Evolutionary conservation across 208 protist genomes (phyloP).

Genomic region (Trichomonas gallinae): DNA sequence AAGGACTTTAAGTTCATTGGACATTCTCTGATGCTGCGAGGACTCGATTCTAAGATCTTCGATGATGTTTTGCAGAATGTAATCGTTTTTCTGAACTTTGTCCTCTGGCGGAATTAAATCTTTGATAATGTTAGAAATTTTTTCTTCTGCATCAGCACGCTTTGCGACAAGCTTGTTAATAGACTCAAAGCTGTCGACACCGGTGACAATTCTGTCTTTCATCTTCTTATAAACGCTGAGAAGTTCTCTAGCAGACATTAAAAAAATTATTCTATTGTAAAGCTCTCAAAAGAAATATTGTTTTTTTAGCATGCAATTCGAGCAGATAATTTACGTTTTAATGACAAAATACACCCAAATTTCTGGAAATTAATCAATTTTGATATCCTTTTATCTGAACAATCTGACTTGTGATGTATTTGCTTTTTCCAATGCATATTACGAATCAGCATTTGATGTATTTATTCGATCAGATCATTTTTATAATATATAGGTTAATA

Average conservation of each 20-base stretch:
- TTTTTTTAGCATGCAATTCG: too few species aligned
- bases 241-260: background rate
- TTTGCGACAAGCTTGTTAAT: background rate
- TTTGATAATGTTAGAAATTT: background rate
- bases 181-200: background rate
- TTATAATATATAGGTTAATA: too few species aligned
- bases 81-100: background rate
- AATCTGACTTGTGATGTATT: too few species aligned
- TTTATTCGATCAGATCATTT: too few species aligned
- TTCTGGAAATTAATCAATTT: too few species aligned
- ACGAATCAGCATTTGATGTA: too few species aligned
- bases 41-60: background rate
- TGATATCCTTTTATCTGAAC: too few species aligned
- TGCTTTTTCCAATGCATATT: too few species aligned
- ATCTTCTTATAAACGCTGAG: background rate
- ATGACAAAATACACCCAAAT: too few species aligned
- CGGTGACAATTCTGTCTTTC: background rate
- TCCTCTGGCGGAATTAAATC: background rate
- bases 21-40: background rate
- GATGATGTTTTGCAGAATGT: background rate
- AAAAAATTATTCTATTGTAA: too few species aligned
- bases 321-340: too few species aligned
- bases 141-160: background rate
- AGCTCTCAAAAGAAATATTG: too few species aligned
- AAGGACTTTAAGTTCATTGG: background rate